Base-by-base conservation (phyloP, 345 rosid genomes). In the Bruguiera parviflora region DNA sequence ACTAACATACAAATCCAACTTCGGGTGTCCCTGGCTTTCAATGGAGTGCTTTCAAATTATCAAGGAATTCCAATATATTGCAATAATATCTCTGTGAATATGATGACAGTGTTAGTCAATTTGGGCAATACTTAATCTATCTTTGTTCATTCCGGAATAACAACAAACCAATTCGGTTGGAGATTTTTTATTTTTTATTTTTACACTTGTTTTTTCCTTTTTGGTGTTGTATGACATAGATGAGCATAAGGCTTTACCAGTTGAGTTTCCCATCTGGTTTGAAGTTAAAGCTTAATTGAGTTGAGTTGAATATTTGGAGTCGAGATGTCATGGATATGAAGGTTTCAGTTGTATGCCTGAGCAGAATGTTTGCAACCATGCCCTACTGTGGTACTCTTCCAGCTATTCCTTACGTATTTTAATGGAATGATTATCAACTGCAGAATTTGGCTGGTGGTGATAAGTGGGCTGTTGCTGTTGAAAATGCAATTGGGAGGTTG, bases 401-500 rank as follows among this genome's bases (percentile, higher is more conserved):
- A 28, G 19, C 33, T 29, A 68, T 11, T 58, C 28, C 53, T 21
- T 58, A 52, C 39, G 46, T 51, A 57, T 63, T 13, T 65, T 57
- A 35, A 21, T 59, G 24, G 64, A 9, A 61, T 62, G 37, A 63
- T 64, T 55, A 49, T 67, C 32, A 24, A 43, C 64, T 74, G 78
- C 87, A 95, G 99, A 81, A 81, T 65, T 77, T 94, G 82, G 83
- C 85, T 71, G 68, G 85, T 77, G 92, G 89, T 64, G 90, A 87
- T 70, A 77, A 67, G 67, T 95, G 99, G 99, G 99, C 88, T 79
- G 82, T 85, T 70, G 87, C 93, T 65, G 93, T 85, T 87, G 99
- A 95, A 76, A 84, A 83, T 81, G 96, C 99, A 51, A 63, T 95
- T 56, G 97, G 97, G 69, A 92, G 64, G 78, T 58, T 92, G 78